Base-by-base conservation (phyloP, 2,329 filamentous ascomycete genomes). In the Pseudocercospora fijiensis region DNA sequence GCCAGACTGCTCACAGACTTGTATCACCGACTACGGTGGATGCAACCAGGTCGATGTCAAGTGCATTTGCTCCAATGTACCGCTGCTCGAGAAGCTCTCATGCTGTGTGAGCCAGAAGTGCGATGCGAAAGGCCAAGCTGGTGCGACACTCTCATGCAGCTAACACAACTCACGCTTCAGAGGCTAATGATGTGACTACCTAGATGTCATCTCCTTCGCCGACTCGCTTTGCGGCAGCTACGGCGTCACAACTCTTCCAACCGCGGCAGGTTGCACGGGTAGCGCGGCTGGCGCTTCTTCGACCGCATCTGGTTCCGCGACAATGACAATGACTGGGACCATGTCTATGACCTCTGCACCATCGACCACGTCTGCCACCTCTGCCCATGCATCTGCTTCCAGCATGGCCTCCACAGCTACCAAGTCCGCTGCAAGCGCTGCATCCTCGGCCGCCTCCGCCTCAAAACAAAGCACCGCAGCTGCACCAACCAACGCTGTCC, bases 191-290 rank as follows among this genome's bases (percentile, higher is more conserved):
- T 56, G 1, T 47, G 13, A 49, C 22, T 5, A 66, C n/a, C n/a
- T n/a, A 82, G 80, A 71, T 45, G 78, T 77, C 26, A 78, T 80
- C 64, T 65, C 71, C 11, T 79, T 80, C 67, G 80, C 80, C 57
- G 65, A 74, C 57, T 67, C 74, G 27, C 72, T 81, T 33, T 82
- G 79, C 74, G 69, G 65, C 18, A 72, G 75, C 49, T 69, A 75
- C 52, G 75, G 75, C 57, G 75, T 81, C 45, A 74, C 62, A 59
- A 71, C 74, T 37, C 73, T 81, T 22, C 77, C 79, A 22, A 75
- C 75, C 2, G 66, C 79, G 13, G 74, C 77, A 9, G 80, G 78
- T 63, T 72, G 78, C 60, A 65, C 72, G 13, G 56, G 69, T 24
- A 67, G 69, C 55, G 66, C 67, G 28, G 58, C 69, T 20, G 45